Evolutionary conservation across 257 asterid genomes (phyloP), one percentile per base, ranked within the genome.

Genomic region (Anisodus tanguticus): DNA sequence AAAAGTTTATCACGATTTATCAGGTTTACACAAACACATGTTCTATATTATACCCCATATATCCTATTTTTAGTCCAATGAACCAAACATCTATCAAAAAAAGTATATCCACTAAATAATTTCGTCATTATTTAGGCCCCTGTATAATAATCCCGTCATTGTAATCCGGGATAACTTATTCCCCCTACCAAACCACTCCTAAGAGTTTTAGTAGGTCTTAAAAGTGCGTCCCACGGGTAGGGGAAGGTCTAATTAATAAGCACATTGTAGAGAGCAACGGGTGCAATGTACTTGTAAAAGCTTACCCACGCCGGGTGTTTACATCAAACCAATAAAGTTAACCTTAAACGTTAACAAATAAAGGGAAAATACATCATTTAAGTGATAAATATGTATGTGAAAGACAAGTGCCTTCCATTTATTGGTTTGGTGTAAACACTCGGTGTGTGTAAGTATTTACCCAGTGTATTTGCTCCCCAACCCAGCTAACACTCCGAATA

Each of bases 401-500:
- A 35, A 35, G 74, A 67, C 74, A 35, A 0, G 4, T 8, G 49
- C 13, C 74, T 67, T 67, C 12, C 22, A 67, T 67, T 67, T 67
- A 35, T 67, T 67, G 74, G 49, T 67, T 67, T 35, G 74, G 74
- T 35, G 74, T 67, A 35, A 67, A 67, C 49, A 67, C 74, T 67
- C 22, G 12, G 49, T 67, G 74, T 9, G 74, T 49, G 49, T 13
- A 67, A 12, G 22, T 16, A 67, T 67, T 67, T 67, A 67, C 49
- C 22, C 22, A 67, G 74, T 67, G 74, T 35, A 35, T 67, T 67
- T 67, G 17, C 74, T 67, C 49, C 49, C 49, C 74, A 67, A 13
- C 74, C 47, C 49, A 67, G 74, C 22, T 37, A 35, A 35, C 74
- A 5, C 49, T 26, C 22, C 1, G 10, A 67, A 67, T 67, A 67